Evolutionary conservation across 768 basidiomycete genomes (phyloP).

Genomic region (Pholiota microspora): DNA sequence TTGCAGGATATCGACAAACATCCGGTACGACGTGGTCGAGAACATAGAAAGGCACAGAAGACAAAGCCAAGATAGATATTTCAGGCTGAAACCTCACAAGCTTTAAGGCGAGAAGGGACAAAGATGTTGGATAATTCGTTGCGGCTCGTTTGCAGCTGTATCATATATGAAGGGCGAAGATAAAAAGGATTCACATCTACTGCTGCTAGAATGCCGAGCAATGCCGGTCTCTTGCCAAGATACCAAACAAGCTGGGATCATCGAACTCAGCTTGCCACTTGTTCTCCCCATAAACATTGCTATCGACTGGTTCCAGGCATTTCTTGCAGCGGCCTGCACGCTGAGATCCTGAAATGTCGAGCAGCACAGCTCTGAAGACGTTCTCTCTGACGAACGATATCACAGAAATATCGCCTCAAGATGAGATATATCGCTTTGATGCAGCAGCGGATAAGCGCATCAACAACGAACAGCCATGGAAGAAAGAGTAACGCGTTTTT

Average conservation of each 20-base stretch:
- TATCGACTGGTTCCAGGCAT: background rate
- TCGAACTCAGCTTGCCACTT: background rate
- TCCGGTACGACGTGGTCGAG: no score
- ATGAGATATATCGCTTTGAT: slow-evolving; percentile 80
- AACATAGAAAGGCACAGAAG: no score
- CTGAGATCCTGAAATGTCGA: slow-evolving; percentile 27
- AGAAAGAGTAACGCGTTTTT: slow-evolving; percentile 59
- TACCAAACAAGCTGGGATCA: background rate
- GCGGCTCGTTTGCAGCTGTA: no score
- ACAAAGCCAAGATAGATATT: no score
- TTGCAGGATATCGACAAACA: no score
- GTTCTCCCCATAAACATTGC: background rate
- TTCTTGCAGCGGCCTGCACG: background rate
- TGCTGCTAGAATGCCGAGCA: no score
- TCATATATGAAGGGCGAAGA: no score
- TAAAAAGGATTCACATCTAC: no score
- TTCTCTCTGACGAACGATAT: slow-evolving; percentile 75
- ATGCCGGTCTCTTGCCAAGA: no score
- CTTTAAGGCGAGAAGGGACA: no score
- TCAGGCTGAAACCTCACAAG: no score
- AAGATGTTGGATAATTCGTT: no score
- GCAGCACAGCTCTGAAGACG: slow-evolving; percentile 65
- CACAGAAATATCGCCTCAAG: slow-evolving; percentile 66
- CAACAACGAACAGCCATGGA: slow-evolving; percentile 77
- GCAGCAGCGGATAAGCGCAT: slow-evolving; percentile 63